Evolutionary conservation across 2,329 filamentous ascomycete genomes (phyloP).

Genomic region (Hansfordia pulvinata): DNA sequence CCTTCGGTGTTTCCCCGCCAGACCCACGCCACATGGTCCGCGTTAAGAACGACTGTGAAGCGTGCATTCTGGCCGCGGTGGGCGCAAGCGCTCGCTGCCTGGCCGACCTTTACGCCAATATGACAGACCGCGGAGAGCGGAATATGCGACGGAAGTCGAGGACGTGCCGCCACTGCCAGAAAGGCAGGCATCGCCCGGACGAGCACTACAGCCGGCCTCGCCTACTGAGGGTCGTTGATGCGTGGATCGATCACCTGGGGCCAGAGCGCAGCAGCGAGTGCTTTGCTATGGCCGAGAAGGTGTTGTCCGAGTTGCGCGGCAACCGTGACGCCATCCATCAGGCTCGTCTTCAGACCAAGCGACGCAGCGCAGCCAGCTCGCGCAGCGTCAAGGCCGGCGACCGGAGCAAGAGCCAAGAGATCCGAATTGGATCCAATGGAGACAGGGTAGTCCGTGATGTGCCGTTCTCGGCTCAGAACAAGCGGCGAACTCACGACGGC

Average conservation of each 20-base stretch:
- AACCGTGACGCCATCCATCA: not conserved
- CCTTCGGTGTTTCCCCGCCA: conserved; percentile 17
- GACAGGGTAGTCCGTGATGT: too few species aligned
- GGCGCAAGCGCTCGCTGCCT: conserved; percentile 28
- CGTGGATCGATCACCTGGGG: conserved; percentile 2
- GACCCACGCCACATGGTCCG: conserved; percentile 14
- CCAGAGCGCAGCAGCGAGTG: not conserved
- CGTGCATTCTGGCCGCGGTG: conserved; percentile 35
- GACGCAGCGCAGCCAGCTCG: too few species aligned
- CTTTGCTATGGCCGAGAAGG: not conserved
- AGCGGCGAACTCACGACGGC: too few species aligned
- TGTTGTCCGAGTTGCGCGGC: not conserved
- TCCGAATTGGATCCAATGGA: too few species aligned
- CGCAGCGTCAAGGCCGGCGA: too few species aligned
- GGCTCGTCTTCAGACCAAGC: too few species aligned
- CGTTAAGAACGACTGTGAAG: conserved; percentile 29
- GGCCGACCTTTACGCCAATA: conserved; percentile 27
- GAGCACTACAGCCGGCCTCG: not conserved
- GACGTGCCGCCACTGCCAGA: too few species aligned
- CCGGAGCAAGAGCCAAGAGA: too few species aligned
- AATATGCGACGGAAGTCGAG: not conserved
- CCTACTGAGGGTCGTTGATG: not conserved
- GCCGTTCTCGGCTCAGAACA: too few species aligned
- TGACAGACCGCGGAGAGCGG: conserved; percentile 19
- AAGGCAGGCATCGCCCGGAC: not conserved